Evolutionary conservation across 305 asterid species (phyloP), one percentile per base, ranked within the genome.

Genomic region (Fraxinus baroniana): DNA sequence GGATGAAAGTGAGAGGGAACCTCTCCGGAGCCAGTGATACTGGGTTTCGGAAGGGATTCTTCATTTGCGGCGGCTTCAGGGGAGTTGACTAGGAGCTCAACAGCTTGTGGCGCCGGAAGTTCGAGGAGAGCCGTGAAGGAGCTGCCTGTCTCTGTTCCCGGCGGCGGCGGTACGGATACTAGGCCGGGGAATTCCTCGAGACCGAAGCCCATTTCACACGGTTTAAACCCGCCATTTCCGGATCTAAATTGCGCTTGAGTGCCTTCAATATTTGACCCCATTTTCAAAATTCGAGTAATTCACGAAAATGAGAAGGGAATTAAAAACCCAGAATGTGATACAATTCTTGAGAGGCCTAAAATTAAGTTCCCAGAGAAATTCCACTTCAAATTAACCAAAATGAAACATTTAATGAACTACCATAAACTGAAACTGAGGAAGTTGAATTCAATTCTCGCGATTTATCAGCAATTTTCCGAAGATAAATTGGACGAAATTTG

Each of bases 121-220:
- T 89, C 97, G 78, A 94, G 94, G 3, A 96, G 92, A 36, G 97
- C 98, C 79, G 97, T 94, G 89, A 95, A 95, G 7, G 98, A 94
- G 87, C 88, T 84, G 26, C 87, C 89, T 76, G 91, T 62, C 20
- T 85, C 88, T 79, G 91, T 78, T 35, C 86, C 84, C 32, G 70
- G 10, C 80, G 90, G 80, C 28, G 86, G 87, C 30, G 30, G 35
- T 55, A 49, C 87, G 33, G 93, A 77, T 62, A 89, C 79, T 52
- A 89, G 80, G 36, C 86, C 81, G 52, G 80, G 89, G 71, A 90
- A 49, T 78, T 89, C 93, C 37, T 88, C 94, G 78, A 89, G 82
- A 6, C 84, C 91, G 71, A 57, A 76, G 76, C 76, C 89, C 81
- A 86, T 81, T 64, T 86, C 91, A 71, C 44, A 75, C 80, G 28